Conservation (phyloP, 1,284 basidiomycete genomes). For the Moesziomyces globuligerus region DNA sequence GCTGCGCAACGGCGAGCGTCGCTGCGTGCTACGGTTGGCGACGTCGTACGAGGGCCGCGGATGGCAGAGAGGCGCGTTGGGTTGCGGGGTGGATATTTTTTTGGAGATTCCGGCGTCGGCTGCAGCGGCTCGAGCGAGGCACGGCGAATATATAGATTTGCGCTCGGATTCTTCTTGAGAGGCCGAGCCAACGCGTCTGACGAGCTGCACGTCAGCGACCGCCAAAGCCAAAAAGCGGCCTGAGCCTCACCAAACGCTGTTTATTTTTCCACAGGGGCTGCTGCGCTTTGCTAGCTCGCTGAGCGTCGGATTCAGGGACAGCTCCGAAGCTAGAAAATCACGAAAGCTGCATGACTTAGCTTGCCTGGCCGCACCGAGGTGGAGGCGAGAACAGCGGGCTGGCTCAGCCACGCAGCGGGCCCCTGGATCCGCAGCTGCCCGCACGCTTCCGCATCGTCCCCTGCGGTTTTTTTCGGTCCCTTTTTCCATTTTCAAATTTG, state of each 20-base stretch:
- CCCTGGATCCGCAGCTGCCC: background rate
- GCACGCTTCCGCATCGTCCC: background rate
- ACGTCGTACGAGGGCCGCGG: too few relatives aligned
- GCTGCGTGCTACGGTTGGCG: too few relatives aligned
- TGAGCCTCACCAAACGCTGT: background rate
- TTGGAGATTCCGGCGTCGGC: slow-evolving; percentile 11
- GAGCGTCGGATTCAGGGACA: too few relatives aligned
- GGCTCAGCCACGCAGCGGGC: too few relatives aligned
- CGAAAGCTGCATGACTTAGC: slow-evolving; percentile 2
- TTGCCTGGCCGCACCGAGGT: slow-evolving; percentile 1
- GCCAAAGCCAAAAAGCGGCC: background rate
- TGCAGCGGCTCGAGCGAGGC: background rate
- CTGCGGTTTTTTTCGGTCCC: background rate
- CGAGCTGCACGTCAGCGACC: background rate
- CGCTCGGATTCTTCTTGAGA: slow-evolving; percentile 17
- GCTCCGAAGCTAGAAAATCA: slow-evolving; percentile 1
- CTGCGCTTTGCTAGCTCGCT: too few relatives aligned
- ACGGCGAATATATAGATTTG: slow-evolving; percentile 44
- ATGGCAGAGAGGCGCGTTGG: background rate
- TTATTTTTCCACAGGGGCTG: background rate
- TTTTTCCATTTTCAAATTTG: background rate
- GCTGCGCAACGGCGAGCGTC: background rate
- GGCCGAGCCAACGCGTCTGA: slow-evolving; percentile 18
- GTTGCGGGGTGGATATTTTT: background rate
- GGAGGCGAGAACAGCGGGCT: slow-evolving; percentile 6